These are phyloP conservation scores for Jimgerdemannia lactiflua DNA, from an alignment of 192 early-diverging fungal genomes.

Conservation along the genomic window DNA sequence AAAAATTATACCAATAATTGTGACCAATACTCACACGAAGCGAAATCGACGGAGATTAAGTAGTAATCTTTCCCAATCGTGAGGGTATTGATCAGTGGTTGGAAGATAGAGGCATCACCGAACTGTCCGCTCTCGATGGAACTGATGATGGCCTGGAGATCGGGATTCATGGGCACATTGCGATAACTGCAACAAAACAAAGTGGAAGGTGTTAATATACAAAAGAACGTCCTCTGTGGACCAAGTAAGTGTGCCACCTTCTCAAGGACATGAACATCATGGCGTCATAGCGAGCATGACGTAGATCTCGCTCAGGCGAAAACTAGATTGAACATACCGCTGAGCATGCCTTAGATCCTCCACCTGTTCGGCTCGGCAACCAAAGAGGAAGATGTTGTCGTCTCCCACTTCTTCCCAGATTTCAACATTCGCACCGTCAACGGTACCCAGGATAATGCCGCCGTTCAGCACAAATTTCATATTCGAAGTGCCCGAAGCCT, in stretches of 20 bases:
- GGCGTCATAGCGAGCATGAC: too few species aligned
- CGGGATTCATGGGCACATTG: constrained; percentile 69
- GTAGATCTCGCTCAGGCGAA: too few species aligned
- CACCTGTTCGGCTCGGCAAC: constrained; percentile 85
- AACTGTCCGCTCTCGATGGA: constrained; percentile 78
- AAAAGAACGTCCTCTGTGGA: too few species aligned
- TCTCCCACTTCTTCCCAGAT: constrained; percentile 95
- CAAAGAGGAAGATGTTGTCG: constrained; percentile 99
- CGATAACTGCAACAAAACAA: constrained; percentile 55
- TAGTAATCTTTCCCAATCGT: constrained; percentile 90
- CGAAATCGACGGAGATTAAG: constrained; percentile 84
- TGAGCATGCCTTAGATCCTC: constrained; percentile 93
- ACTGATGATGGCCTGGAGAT: constrained; percentile 79
- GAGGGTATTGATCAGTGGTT: constrained; percentile 72
- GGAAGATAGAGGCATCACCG: constrained; percentile 78
- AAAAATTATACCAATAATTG: too few species aligned
- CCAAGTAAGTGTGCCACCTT: too few species aligned
- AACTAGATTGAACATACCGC: constrained; percentile 37
- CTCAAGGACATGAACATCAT: too few species aligned
- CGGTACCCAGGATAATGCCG: constrained; percentile 95
- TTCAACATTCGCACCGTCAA: constrained; percentile 99
- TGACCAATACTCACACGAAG: constrained; percentile 49
- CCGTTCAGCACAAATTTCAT: constrained; percentile 99
- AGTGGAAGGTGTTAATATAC: neutral
- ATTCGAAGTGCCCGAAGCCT: constrained; percentile 98